Evolutionary conservation across 345 rosid genomes (phyloP).

Genomic region (Citropsis articulata): DNA sequence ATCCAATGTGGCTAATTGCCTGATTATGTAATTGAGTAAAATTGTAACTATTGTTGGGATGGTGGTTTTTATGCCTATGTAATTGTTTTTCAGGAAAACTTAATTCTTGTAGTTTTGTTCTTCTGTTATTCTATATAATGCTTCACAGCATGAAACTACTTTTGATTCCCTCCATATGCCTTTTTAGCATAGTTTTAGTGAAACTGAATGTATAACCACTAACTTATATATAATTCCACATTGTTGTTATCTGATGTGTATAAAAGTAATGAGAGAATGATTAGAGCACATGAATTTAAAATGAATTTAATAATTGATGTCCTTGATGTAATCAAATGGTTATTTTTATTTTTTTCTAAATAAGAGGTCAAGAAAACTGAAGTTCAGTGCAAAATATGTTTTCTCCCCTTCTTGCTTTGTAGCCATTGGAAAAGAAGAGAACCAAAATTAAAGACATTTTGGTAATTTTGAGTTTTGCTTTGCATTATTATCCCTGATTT

Average conservation of each 20-base stretch:
- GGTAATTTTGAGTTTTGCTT: background rate
- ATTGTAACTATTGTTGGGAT: background rate
- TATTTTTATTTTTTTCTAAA: background rate
- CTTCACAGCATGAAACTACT: background rate
- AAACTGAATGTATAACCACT: background rate
- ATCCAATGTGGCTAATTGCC: background rate
- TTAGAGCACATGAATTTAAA: background rate
- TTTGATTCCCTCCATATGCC: background rate
- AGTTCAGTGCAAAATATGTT: background rate
- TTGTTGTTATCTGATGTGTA: background rate
- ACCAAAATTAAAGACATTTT: background rate
- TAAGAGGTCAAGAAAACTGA: background rate
- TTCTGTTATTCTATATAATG: background rate
- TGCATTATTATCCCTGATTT: background rate
- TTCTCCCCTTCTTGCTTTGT: background rate
- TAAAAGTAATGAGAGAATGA: background rate
- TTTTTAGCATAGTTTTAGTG: background rate
- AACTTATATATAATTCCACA: background rate
- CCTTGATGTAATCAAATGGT: background rate
- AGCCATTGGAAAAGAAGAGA: background rate
- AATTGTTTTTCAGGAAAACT: background rate
- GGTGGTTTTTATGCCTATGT: background rate
- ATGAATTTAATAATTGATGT: constrained; percentile 3
- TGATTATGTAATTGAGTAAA: background rate
- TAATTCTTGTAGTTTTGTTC: background rate